These are phyloP conservation scores for Brassica carinata DNA, from an alignment of 345 rosid genomes.

Conservation along the genomic window DNA sequence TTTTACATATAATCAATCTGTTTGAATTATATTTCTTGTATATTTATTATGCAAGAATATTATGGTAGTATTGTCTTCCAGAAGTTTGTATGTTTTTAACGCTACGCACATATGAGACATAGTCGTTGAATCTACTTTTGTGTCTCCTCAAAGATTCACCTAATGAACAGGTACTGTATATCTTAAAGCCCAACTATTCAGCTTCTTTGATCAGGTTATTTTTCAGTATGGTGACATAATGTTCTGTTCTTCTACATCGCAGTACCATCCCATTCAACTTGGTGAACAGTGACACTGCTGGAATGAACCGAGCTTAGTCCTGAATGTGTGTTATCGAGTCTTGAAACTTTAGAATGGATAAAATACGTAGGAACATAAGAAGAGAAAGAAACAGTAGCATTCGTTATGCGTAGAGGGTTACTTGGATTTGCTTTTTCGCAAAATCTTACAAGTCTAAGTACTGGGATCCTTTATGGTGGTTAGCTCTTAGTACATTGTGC, in stretches of 20 bases:
- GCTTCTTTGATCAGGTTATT: background rate
- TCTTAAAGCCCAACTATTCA: background rate
- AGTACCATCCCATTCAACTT: background rate
- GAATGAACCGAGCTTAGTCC: background rate
- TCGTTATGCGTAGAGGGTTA: constrained; percentile 68
- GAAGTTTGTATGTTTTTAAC: too few relatives aligned
- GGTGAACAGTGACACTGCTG: background rate
- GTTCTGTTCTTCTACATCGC: too few relatives aligned
- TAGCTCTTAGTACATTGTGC: constrained; percentile 79
- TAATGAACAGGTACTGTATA: background rate
- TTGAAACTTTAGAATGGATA: background rate
- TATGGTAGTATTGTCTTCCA: too few relatives aligned
- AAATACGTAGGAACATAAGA: too few relatives aligned
- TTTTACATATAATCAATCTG: background rate
- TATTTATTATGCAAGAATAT: background rate
- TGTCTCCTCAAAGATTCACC: background rate
- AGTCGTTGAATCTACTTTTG: background rate
- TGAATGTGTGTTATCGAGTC: background rate
- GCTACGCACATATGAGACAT: background rate
- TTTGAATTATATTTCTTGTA: background rate
- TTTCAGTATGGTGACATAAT: too few relatives aligned
- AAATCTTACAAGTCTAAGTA: constrained; percentile 55
- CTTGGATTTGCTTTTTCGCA: constrained; percentile 73
- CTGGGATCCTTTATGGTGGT: constrained; percentile 68
- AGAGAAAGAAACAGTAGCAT: too few relatives aligned